phyloP scores from a whole-genome alignment of 2,329 filamentous ascomycete genomes.

The Trichophyton verrucosum region DNA sequence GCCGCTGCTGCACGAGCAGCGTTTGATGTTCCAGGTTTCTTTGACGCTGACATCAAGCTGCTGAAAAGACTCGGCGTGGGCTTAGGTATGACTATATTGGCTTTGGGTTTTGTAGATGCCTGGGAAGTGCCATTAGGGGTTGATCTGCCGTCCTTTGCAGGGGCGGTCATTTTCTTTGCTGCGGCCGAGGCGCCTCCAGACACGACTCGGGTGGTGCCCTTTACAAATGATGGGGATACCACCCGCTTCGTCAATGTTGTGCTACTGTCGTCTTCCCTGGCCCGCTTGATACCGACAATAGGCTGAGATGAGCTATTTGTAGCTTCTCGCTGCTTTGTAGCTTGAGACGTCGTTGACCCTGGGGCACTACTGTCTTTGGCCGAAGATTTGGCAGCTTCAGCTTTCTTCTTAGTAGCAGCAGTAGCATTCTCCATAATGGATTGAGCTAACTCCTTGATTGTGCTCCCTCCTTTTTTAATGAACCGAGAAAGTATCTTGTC shows the following conservation, averaged over 20 bases:
- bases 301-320: constrained; percentile 11
- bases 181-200: not conserved
- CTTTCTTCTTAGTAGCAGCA: constrained; percentile 33
- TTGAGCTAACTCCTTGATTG: constrained; percentile 44
- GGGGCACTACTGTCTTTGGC: constrained; percentile 25
- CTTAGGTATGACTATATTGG: constrained; percentile 31
- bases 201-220: constrained; percentile 20
- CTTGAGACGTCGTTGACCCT: constrained; percentile 11
- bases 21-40: constrained; percentile 40
- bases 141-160: constrained; percentile 12
- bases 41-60: constrained; percentile 37
- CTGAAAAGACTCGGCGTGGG: constrained; percentile 34
- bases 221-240: constrained; percentile 25
- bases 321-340: constrained; percentile 1
- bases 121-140: constrained; percentile 14
- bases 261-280: constrained; percentile 27
- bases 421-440: constrained; percentile 41
- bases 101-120: constrained; percentile 23
- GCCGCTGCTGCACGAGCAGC: constrained; percentile 36
- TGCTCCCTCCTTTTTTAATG: constrained; percentile 46
- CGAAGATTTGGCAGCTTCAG: constrained; percentile 25
- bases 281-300: constrained; percentile 27
- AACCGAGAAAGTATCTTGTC: constrained; percentile 46
- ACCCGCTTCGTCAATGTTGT: constrained; percentile 29
- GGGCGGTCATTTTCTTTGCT: not conserved